A percentile compares a stretch with the other conserved stretches of the same genome.
phyloP scores from a whole-genome alignment of 805 yeast genomes.

The Candida awuae region DNA sequence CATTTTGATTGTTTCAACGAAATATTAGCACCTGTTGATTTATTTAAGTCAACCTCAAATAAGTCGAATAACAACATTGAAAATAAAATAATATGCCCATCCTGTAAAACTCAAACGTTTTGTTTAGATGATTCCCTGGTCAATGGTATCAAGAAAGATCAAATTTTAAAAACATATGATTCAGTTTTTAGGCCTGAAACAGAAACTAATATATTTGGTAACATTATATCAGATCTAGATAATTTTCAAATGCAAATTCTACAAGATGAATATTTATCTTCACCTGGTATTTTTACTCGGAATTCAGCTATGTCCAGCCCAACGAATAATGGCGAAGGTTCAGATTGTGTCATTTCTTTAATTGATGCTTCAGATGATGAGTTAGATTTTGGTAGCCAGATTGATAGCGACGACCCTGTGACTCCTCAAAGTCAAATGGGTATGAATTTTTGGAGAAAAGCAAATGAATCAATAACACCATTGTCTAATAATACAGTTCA shows the following conservation, averaged over 20 bases:
- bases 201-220: too few relatives aligned
- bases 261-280: too few relatives aligned
- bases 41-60: background rate
- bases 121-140: constrained; percentile 3
- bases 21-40: constrained; percentile 9
- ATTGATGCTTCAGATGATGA: background rate
- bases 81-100: constrained; percentile 12
- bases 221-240: too few relatives aligned
- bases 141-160: background rate
- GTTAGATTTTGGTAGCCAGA: background rate
- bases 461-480: constrained; percentile 1
- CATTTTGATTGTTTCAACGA: constrained; percentile 38
- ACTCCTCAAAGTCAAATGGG: constrained; percentile 24
- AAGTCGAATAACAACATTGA: background rate
- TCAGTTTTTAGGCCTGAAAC: background rate
- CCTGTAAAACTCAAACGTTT: constrained; percentile 4
- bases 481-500: background rate
- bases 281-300: too few relatives aligned
- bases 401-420: constrained; percentile 10
- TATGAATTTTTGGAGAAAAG: constrained; percentile 14
- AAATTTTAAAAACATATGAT: background rate
- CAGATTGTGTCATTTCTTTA: background rate
- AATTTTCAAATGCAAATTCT: too few relatives aligned
- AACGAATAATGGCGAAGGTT: too few relatives aligned
- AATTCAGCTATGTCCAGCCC: too few relatives aligned